Conservation (phyloP, 2,329 filamentous ascomycete genomes). For the Ophiostoma quercus region DNA sequence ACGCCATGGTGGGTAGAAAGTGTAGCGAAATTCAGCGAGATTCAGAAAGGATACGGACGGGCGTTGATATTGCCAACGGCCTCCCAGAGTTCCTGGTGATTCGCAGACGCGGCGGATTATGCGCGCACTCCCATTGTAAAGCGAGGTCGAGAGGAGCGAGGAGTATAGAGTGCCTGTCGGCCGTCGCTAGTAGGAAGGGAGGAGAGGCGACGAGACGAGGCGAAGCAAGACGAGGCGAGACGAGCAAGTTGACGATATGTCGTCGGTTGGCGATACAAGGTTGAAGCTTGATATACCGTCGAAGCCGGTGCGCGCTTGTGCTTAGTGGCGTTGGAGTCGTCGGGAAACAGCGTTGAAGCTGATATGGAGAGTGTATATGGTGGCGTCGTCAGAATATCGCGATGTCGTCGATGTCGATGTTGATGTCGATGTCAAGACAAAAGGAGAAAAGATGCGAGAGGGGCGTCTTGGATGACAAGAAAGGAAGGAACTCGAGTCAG, state of each 20-base stretch:
- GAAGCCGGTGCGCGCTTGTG: background rate
- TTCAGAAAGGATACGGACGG: background rate
- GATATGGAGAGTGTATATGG: background rate
- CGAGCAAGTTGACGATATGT: background rate
- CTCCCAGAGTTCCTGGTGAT: slow-evolving; percentile 16
- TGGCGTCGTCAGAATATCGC: background rate
- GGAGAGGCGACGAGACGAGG: background rate
- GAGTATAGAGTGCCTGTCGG: background rate
- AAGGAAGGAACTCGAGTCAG: background rate
- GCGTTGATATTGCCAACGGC: background rate
- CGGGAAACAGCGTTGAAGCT: slow-evolving; percentile 9
- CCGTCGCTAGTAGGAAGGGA: background rate
- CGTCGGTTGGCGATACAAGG: slow-evolving; percentile 2
- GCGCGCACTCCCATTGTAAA: slow-evolving; percentile 21
- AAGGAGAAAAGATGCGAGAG: background rate
- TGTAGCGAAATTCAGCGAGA: background rate
- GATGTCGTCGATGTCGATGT: background rate
- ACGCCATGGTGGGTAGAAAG: slow-evolving; percentile 65
- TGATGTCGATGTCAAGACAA: background rate
- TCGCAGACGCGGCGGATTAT: slow-evolving; percentile 14
- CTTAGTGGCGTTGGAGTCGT: background rate
- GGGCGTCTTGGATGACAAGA: background rate
- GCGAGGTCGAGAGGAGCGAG: background rate
- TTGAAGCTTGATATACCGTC: background rate
- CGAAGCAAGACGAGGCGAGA: background rate